phyloP scores from a whole-genome alignment of 2,329 filamentous ascomycete species.

The Hypoxylon sp. region DNA sequence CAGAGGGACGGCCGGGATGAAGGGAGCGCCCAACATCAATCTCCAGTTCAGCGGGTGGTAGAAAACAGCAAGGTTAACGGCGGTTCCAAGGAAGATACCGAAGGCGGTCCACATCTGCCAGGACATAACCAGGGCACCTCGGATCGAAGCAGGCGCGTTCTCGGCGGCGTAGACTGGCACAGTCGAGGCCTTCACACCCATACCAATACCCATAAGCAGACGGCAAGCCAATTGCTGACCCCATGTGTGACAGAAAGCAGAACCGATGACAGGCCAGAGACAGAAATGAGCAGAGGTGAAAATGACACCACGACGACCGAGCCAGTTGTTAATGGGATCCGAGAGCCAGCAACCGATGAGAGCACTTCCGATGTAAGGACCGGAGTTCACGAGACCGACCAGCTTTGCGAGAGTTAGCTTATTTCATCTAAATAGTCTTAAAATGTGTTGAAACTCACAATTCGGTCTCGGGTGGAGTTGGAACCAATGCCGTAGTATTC shows the following conservation, averaged over 20 bases:
- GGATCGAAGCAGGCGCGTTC: conserved; percentile 76
- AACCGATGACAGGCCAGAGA: conserved; percentile 78
- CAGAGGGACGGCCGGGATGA: conserved; percentile 72
- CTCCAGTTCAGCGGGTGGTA: conserved; percentile 56
- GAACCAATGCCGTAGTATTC: conserved; percentile 65
- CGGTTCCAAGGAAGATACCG: conserved; percentile 73
- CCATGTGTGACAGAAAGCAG: conserved; percentile 80
- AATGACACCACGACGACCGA: conserved; percentile 77
- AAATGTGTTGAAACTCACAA: conserved; percentile 54
- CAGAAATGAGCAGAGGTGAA: conserved; percentile 83
- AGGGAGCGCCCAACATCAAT: conserved; percentile 68
- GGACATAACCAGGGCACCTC: conserved; percentile 84
- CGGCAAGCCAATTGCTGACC: conserved; percentile 78
- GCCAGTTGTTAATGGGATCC: conserved; percentile 71
- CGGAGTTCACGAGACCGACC: conserved; percentile 70
- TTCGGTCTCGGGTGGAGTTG: conserved; percentile 45
- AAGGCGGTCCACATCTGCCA: conserved; percentile 80
- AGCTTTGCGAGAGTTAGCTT: conserved; percentile 56
- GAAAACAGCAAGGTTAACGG: conserved; percentile 69
- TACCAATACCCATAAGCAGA: conserved; percentile 81
- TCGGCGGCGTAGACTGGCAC: conserved; percentile 85
- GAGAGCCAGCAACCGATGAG: conserved; percentile 70
- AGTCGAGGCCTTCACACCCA: conserved; percentile 80
- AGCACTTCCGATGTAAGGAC: conserved; percentile 62
- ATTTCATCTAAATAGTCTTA: neutral